A percentile compares a stretch with the other conserved stretches of the same genome.
phyloP scores from a whole-genome alignment of 345 rosid genomes.

The Populus pruinosa region DNA sequence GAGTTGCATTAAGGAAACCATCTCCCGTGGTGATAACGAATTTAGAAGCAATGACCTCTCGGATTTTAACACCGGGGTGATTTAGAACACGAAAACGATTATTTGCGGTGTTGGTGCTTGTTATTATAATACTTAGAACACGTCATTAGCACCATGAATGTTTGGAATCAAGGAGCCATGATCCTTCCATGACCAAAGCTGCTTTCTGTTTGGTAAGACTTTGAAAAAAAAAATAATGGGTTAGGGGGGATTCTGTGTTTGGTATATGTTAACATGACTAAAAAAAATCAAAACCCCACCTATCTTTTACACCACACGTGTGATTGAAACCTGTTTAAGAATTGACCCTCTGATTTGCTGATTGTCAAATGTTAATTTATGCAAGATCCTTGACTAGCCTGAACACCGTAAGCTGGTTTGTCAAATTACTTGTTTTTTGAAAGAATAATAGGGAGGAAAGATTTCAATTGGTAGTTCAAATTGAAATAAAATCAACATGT shows the following conservation, averaged over 20 bases:
- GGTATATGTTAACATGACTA: conserved; percentile 22
- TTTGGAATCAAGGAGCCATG: conserved; percentile 26
- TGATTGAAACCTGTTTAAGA: conserved; percentile 19
- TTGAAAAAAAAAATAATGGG: conserved; percentile 6
- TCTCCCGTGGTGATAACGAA: not conserved
- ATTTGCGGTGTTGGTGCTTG: not conserved
- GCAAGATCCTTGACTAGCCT: conserved; percentile 8
- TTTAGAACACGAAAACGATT: not conserved
- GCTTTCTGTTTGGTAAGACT: not conserved
- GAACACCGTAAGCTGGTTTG: not conserved
- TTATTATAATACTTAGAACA: not conserved
- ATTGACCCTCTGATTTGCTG: conserved; percentile 13
- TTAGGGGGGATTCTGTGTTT: conserved; percentile 12
- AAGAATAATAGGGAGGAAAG: not conserved
- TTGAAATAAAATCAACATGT: not conserved
- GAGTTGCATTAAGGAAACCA: not conserved
- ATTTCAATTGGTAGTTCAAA: not conserved
- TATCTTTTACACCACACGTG: conserved; percentile 31
- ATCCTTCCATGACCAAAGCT: conserved; percentile 9
- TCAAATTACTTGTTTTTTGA: not conserved
- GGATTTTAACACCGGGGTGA: not conserved
- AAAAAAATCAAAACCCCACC: conserved; percentile 10
- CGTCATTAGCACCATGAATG: not conserved
- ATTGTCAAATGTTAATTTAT: conserved; percentile 17
- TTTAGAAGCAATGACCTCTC: not conserved